Evolutionary conservation across 352 stramenopile genomes (phyloP), one percentile per base, ranked within the genome.

Genomic region (Pythium phragmiticola): DNA sequence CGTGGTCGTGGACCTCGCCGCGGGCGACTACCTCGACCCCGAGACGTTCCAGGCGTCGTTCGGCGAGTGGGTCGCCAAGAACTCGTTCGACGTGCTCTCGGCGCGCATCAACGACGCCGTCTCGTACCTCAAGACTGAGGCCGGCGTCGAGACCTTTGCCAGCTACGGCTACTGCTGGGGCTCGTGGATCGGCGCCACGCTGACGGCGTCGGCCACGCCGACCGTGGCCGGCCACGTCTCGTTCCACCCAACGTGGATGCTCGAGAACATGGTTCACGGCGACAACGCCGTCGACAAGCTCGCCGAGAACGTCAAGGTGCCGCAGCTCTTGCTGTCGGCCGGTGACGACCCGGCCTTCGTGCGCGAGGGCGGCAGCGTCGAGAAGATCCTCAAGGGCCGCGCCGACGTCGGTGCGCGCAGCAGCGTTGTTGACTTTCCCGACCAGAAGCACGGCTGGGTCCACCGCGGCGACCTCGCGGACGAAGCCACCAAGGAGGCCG

Each of bases 101-200:
- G 59, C 60, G 54, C 81, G 73, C 49, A 89, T 94, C 69, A 73
- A 87, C 51, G 83, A 90, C 68, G 85, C 83, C n/a, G 63, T 90
- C 23, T 66, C 75, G 39, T 90, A 90, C 73, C 71, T 92, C 13
- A 82, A 90, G 73, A 76, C 48, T 26, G 77, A 92, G 50, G 82
- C 70, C 36, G 71, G 73, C 7, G 85, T 70, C 30, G 73, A 89
- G 70, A 76, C 68, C 43, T 69, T 94, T 49, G 78, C 74, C 41
- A 90, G 78, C 68, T 92, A 92, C 63, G 85, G 85, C 58, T 92
- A 92, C 74, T 94, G 85, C 81, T 94, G 81, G 81, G 83, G 85
- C 41, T 84, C 81, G 50, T 94, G 82, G 81, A 78, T 90, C 33
- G 81, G 84, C 13, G 76, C 81, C 37, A 87, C 74, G 56, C 68